Evolutionary conservation across 257 asterid species (phyloP).

Genomic region (Solanum virginianum): DNA sequence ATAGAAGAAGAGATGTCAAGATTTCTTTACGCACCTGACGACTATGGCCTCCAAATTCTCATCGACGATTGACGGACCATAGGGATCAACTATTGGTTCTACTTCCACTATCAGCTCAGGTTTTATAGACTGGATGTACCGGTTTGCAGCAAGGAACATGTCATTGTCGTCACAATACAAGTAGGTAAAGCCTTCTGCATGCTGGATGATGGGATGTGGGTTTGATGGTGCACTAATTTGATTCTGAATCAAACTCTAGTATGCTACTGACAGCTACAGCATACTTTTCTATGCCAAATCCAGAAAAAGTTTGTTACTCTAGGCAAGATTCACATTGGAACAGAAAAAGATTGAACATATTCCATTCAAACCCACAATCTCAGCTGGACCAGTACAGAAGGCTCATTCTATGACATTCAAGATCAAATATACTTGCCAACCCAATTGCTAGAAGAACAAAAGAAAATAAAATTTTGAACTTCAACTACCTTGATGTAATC

Average conservation of each 20-base stretch:
- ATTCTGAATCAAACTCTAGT: not conserved
- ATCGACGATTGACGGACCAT: slow-evolving; percentile 77
- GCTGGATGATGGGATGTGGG: not conserved
- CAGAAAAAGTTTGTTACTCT: not conserved
- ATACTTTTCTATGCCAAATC: not conserved
- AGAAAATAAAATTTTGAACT: not conserved
- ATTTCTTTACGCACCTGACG: slow-evolving; percentile 41
- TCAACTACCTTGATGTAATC: slow-evolving; percentile 62
- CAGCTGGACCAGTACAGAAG: not conserved
- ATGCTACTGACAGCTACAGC: not conserved
- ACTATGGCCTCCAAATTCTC: slow-evolving; percentile 82
- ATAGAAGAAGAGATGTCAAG: not conserved
- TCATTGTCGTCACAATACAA: slow-evolving; percentile 5
- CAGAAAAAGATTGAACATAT: not conserved
- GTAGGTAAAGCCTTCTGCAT: not conserved
- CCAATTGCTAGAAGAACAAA: not conserved
- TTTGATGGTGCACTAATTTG: not conserved
- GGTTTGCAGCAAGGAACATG: not conserved
- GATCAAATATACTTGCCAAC: not conserved
- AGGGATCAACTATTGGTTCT: slow-evolving; percentile 77
- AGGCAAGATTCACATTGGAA: not conserved
- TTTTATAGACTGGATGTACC: slow-evolving; percentile 48
- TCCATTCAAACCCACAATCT: slow-evolving; percentile 1
- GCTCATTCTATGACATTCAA: not conserved
- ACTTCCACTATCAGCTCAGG: slow-evolving; percentile 66